A percentile compares a stretch with the other conserved stretches of the same genome.
These are phyloP conservation scores for Astragalus glycyphyllos DNA, from an alignment of 306 rosid genomes.

Conservation along the genomic window DNA sequence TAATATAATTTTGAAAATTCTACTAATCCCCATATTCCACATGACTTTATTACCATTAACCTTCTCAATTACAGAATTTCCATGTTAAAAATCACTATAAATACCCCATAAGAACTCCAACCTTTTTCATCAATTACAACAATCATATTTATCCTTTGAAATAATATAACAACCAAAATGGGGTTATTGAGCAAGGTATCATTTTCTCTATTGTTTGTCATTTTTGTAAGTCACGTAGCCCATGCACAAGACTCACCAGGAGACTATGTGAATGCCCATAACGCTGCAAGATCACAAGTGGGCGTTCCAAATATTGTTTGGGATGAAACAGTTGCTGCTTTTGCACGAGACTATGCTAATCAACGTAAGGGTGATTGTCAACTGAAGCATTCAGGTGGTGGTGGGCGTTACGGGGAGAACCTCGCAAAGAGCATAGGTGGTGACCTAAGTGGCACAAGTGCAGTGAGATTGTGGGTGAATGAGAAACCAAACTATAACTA, in stretches of 20 bases:
- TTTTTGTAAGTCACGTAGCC: not conserved
- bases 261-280: constrained; percentile 50
- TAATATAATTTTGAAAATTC: too few species aligned
- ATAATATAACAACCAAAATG: not conserved
- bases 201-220: not conserved
- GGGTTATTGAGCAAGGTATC: not conserved
- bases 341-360: constrained; percentile 44
- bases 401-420: constrained; percentile 37
- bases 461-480: constrained; percentile 48
- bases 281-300: constrained; percentile 40
- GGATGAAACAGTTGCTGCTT: constrained; percentile 39
- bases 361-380: constrained; percentile 35
- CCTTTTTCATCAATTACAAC: constrained; percentile 24
- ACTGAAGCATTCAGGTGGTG: constrained; percentile 46
- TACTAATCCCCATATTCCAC: too few species aligned
- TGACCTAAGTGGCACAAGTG: constrained; percentile 19
- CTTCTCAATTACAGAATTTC: not conserved
- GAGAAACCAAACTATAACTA: constrained; percentile 50
- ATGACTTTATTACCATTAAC: too few species aligned
- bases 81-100: not conserved
- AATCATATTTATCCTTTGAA: not conserved
- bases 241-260: constrained; percentile 41
- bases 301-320: constrained; percentile 40
- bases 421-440: not conserved
- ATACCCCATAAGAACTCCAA: not conserved